Evolutionary conservation across 257 asterid genomes (phyloP).

Genomic region (Solanum habrochaites): DNA sequence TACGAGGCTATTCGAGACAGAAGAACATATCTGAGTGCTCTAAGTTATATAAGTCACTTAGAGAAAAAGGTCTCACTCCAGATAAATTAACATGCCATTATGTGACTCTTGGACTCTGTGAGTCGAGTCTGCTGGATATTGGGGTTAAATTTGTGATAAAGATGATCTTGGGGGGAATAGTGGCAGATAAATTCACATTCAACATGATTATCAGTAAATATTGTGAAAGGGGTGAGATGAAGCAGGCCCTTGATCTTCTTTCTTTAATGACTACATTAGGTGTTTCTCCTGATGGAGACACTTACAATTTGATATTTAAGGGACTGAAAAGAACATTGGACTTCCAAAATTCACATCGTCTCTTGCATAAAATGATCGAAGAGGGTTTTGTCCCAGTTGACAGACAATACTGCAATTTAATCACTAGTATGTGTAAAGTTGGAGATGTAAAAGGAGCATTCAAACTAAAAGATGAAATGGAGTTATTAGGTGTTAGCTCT

Average conservation of each 20-base stretch:
- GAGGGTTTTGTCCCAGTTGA: constrained; percentile 45
- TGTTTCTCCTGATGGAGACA: constrained; percentile 36
- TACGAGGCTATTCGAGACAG: constrained; percentile 55
- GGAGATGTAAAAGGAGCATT: constrained; percentile 61
- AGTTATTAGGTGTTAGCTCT: constrained; percentile 31
- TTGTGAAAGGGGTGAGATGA: constrained; percentile 48
- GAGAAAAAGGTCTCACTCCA: constrained; percentile 44
- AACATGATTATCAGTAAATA: constrained; percentile 44
- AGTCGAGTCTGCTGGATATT: constrained; percentile 49
- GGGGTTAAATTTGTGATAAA: constrained; percentile 58
- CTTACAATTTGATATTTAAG: constrained; percentile 39
- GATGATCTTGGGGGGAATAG: constrained; percentile 43
- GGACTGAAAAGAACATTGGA: constrained; percentile 48
- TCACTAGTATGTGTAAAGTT: constrained; percentile 54
- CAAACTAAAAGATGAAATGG: constrained; percentile 48
- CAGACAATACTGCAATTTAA: constrained; percentile 53
- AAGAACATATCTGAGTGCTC: constrained; percentile 38
- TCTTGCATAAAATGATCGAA: constrained; percentile 47
- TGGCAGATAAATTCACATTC: constrained; percentile 48
- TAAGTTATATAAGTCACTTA: constrained; percentile 29
- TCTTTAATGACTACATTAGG: constrained; percentile 42
- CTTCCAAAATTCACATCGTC: constrained; percentile 25
- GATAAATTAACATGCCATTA: constrained; percentile 67
- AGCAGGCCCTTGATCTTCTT: constrained; percentile 50
- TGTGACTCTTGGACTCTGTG: constrained; percentile 46